phyloP scores from a whole-genome alignment of 768 basidiomycete species.

The Lactifluus pinguis region DNA sequence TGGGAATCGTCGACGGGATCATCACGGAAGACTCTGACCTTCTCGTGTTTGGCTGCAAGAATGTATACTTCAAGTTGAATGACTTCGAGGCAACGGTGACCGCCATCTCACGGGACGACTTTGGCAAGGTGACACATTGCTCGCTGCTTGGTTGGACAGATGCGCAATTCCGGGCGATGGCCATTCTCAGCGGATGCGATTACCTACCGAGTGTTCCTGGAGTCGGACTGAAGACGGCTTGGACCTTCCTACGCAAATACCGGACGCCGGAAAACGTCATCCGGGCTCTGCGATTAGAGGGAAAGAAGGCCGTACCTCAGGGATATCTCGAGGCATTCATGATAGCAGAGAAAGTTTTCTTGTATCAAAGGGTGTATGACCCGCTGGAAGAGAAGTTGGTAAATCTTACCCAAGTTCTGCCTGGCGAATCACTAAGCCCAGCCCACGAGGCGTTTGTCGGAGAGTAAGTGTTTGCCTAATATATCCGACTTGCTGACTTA shows the following conservation, averaged over 20 bases:
- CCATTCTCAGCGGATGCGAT: constrained; percentile 88
- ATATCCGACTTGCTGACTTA: neutral
- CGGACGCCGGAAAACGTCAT: constrained; percentile 82
- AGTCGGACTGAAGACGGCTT: constrained; percentile 91
- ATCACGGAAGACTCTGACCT: constrained; percentile 98
- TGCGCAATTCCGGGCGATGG: constrained; percentile 84
- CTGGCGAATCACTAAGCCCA: constrained; percentile 43
- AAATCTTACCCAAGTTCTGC: constrained; percentile 54
- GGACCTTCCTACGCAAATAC: constrained; percentile 69
- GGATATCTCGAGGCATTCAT: constrained; percentile 68
- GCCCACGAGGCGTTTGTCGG: constrained; percentile 68
- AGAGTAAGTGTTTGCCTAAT: constrained; percentile 34
- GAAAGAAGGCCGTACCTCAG: constrained; percentile 71
- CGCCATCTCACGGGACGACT: constrained; percentile 58
- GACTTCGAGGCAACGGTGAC: constrained; percentile 50
- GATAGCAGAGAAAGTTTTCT: constrained; percentile 84
- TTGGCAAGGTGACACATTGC: constrained; percentile 56
- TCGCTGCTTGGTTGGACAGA: constrained; percentile 87
- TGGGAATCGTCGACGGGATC: constrained; percentile 79
- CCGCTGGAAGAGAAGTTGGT: constrained; percentile 57
- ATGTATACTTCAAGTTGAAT: constrained; percentile 92
- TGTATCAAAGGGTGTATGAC: constrained; percentile 89
- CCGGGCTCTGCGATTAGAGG: constrained; percentile 66
- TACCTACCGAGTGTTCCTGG: constrained; percentile 88
- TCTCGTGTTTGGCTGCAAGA: constrained; percentile 91